Base-by-base conservation (phyloP, 2,329 filamentous ascomycete genomes). In the Thermothelomyces thermophilus region DNA sequence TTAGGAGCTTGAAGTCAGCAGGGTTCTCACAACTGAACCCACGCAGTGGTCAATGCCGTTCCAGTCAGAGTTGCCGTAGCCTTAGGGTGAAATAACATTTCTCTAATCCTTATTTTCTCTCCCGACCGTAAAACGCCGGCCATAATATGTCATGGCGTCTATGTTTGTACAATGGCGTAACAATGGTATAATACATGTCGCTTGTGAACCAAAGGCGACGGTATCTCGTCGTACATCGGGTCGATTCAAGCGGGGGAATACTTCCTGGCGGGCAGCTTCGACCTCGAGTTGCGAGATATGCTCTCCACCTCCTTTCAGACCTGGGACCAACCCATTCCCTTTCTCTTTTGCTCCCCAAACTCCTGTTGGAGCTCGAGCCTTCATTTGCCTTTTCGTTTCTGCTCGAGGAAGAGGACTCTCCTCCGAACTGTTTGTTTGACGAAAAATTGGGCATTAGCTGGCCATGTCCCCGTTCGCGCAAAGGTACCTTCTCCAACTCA, bases 391-490 rank as follows among this genome's bases (percentile, higher is more conserved):
- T 84, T 85, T 66, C 89, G 86, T 67, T 95, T 96, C 65, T 87
- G 83, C 68, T 98, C 93, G 50, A 97, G 79, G 71, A 98, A 98
- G 26, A 98, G 77, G 28, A 98, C 93, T 73, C 95, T 87, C 75
- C 91, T 89, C 68, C 90, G 87, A 48, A 98, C 93, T 94, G 39
- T 31, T 19, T 7, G 16, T 9, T 4, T n/a, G n/a, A n/a, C n/a
- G n/a, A 22, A 41, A 20, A 20, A 11, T 11, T 19, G 7, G 7
- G 36, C 6, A 35, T 35, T 35, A n/a, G 13, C 33, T 10, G 13
- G 13, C 33, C 33, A 35, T 14, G 6, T n/a, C 16, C 13, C 6
- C 33, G 6, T 6, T n/a, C 8, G 2, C 33, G 24, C 24, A 26
- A 26, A 26, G 24, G 9, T 26, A 34, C 11, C 35, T 16, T 19